These are phyloP conservation scores for Vigna hirtella DNA, from an alignment of 306 rosid genomes.

Conservation along the genomic window DNA sequence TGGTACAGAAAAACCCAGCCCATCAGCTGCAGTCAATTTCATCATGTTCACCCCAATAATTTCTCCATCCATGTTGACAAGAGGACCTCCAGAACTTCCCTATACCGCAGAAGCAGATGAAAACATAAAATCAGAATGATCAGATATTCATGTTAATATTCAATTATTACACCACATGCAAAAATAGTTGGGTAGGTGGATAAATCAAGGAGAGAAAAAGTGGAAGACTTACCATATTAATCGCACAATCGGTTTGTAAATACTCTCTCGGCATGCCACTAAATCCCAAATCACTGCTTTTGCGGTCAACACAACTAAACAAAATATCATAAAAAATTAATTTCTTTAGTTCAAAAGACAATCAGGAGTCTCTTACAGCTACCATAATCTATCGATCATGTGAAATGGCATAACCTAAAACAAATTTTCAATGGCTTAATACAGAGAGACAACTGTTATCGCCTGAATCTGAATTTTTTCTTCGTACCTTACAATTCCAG, in stretches of 20 bases:
- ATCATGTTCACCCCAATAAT: slow-evolving; percentile 82
- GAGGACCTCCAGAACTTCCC: slow-evolving; percentile 98
- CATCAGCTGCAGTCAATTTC: slow-evolving; percentile 83
- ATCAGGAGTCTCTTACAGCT: slow-evolving; percentile 12
- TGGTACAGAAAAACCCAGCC: slow-evolving; percentile 88
- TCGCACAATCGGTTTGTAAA: slow-evolving; percentile 85
- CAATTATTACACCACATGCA: slow-evolving; percentile 19
- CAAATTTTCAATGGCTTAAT: background rate
- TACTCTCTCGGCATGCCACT: slow-evolving; percentile 80
- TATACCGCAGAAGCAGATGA: slow-evolving; percentile 41
- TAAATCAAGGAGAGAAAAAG: slow-evolving; percentile 35
- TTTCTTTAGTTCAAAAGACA: slow-evolving; percentile 10
- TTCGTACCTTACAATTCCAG: slow-evolving; percentile 89
- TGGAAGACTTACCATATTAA: slow-evolving; percentile 60
- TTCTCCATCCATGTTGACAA: slow-evolving; percentile 91
- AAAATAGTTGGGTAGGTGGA: background rate
- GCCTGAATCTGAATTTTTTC: slow-evolving; percentile 7
- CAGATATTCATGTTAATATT: slow-evolving; percentile 16
- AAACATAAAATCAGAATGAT: slow-evolving; percentile 25
- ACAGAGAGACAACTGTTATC: background rate
- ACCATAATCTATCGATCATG: slow-evolving; percentile 28
- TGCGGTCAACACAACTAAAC: slow-evolving; percentile 82
- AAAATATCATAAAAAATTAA: slow-evolving; percentile 28
- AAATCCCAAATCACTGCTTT: slow-evolving; percentile 93
- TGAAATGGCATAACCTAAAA: slow-evolving; percentile 7